These are phyloP conservation scores for Xylaria sp. DNA, from an alignment of 2,329 filamentous ascomycete species.

Conservation along the genomic window DNA sequence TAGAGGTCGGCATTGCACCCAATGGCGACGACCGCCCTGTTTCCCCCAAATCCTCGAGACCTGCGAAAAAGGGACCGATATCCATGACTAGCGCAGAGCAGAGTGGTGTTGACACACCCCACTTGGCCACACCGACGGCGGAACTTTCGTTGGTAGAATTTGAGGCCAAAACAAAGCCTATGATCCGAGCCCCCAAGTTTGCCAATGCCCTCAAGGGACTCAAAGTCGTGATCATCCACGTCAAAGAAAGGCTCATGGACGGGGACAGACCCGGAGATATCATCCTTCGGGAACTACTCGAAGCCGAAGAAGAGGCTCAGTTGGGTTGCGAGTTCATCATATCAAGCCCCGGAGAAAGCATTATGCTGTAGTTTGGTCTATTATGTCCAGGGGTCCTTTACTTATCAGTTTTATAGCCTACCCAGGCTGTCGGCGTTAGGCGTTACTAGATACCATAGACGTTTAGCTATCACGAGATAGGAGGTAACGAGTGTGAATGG, in stretches of 20 bases:
- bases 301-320: slow-evolving; percentile 57
- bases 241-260: slow-evolving; percentile 81
- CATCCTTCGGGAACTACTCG: slow-evolving; percentile 65
- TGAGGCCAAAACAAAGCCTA: slow-evolving; percentile 22
- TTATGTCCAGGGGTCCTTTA: neutral
- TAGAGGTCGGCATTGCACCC: slow-evolving; percentile 13
- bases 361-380: slow-evolving; percentile 40
- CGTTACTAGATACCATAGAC: slow-evolving; percentile 20
- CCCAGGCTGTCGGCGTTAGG: slow-evolving; percentile 10
- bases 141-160: slow-evolving; percentile 38
- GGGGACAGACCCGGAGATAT: slow-evolving; percentile 57
- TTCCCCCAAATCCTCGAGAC: slow-evolving; percentile 45
- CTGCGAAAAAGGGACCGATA: slow-evolving; percentile 18
- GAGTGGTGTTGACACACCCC: slow-evolving; percentile 35
- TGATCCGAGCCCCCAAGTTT: slow-evolving; percentile 19
- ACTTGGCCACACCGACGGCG: slow-evolving; percentile 43
- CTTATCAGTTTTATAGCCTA: neutral
- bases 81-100: slow-evolving; percentile 18
- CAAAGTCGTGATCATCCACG: slow-evolving; percentile 82
- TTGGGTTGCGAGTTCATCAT: slow-evolving; percentile 78
- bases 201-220: slow-evolving; percentile 60
- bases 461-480: neutral
- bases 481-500: neutral
- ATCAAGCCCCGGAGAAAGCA: slow-evolving; percentile 58
- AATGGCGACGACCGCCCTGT: slow-evolving; percentile 41